These are phyloP conservation scores for Fragilariopsis cylindrus DNA, from an alignment of 108 stramenopile genomes.

Conservation along the genomic window DNA sequence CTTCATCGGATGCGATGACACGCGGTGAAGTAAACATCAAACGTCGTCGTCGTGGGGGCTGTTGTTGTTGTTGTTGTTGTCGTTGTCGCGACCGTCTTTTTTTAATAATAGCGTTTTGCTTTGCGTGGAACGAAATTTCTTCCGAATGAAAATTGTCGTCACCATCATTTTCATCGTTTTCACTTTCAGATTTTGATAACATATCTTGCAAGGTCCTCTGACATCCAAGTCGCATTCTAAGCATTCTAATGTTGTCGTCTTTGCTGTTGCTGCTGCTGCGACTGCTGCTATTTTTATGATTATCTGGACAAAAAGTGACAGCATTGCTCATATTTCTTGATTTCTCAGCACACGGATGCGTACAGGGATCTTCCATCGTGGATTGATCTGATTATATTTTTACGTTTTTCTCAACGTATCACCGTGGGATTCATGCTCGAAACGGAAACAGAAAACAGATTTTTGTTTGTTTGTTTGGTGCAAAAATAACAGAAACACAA, in stretches of 20 bases:
- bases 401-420: too few relatives aligned
- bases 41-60: neutral
- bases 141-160: neutral
- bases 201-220: constrained; percentile 4
- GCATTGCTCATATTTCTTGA: too few relatives aligned
- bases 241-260: neutral
- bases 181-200: neutral
- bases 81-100: neutral
- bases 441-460: too few relatives aligned
- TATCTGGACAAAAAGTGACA: too few relatives aligned
- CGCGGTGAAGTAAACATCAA: constrained; percentile 23
- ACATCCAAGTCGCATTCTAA: constrained; percentile 12
- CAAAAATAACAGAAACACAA: too few relatives aligned
- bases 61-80: neutral
- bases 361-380: too few relatives aligned
- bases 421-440: too few relatives aligned
- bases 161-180: neutral
- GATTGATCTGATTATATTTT: too few relatives aligned
- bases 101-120: neutral
- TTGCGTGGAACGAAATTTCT: too few relatives aligned
- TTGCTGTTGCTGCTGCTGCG: neutral
- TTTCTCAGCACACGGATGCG: too few relatives aligned
- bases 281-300: too few relatives aligned
- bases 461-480: too few relatives aligned
- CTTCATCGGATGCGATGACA: constrained; percentile 16